Percentiles rank a stretch among this genome's conserved stretches.
Evolutionary conservation across 129 eudicot genomes (phyloP).

Genomic region (Centaurea solstitialis): DNA sequence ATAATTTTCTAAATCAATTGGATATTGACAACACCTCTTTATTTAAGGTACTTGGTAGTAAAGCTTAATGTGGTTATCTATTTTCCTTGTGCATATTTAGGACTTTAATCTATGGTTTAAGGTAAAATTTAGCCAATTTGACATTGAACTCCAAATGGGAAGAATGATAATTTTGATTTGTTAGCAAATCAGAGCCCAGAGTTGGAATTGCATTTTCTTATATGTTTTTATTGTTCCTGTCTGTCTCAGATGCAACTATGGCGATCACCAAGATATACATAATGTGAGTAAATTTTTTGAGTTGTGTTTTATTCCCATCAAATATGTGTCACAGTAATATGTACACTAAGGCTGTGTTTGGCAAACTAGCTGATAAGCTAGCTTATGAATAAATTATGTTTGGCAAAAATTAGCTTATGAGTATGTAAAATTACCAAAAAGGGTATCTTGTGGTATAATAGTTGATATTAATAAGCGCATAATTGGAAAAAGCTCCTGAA

Average conservation of each 20-base stretch:
- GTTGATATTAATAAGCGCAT: too few relatives aligned
- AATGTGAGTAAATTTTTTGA: constrained; percentile 50
- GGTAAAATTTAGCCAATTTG: not conserved
- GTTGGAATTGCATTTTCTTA: not conserved
- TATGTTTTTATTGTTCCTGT: constrained; percentile 7
- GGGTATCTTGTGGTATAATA: too few relatives aligned
- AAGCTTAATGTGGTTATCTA: not conserved
- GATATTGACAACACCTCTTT: not conserved
- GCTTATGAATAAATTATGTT: too few relatives aligned
- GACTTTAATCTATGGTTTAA: not conserved
- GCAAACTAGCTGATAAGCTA: too few relatives aligned
- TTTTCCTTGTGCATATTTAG: not conserved
- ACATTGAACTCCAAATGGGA: not conserved
- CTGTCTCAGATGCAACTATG: constrained; percentile 34
- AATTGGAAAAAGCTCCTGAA: too few relatives aligned
- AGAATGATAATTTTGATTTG: not conserved
- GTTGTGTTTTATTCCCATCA: not conserved
- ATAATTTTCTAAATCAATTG: not conserved
- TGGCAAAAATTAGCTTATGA: too few relatives aligned
- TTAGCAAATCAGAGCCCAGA: not conserved
- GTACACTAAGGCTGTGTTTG: too few relatives aligned
- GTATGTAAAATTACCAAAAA: too few relatives aligned
- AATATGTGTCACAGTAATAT: not conserved
- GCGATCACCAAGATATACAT: constrained; percentile 59
- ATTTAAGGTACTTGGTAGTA: not conserved